These are phyloP conservation scores for Babesia caballi DNA, from an alignment of 169 alveolate genomes.

Conservation along the genomic window DNA sequence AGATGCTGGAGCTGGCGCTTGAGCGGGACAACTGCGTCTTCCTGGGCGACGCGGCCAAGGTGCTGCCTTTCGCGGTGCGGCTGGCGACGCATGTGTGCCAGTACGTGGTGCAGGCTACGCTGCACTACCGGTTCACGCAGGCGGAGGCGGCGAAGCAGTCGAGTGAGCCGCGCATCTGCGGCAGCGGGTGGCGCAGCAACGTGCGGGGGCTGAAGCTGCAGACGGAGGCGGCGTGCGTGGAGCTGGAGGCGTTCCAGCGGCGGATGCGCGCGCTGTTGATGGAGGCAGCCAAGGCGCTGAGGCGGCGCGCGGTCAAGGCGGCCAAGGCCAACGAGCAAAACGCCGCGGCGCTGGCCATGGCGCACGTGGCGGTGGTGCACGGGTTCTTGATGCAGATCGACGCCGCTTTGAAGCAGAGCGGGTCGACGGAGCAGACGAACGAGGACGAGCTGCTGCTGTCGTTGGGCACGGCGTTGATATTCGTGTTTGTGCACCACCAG, in stretches of 20 bases:
- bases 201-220: conserved; percentile 22
- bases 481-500: conserved; percentile 63
- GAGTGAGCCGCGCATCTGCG: conserved; percentile 5
- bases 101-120: conserved; percentile 35
- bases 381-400: conserved; percentile 26
- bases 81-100: conserved; percentile 46
- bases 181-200: conserved; percentile 42
- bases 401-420: not conserved
- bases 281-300: conserved; percentile 49
- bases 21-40: conserved; percentile 52
- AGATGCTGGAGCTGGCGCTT: conserved; percentile 53
- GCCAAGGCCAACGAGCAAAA: conserved; percentile 55
- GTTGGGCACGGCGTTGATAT: conserved; percentile 38
- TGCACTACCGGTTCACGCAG: conserved; percentile 23
- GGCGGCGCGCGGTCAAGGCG: conserved; percentile 51
- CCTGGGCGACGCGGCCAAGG: conserved; percentile 57
- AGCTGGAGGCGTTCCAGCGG: conserved; percentile 40
- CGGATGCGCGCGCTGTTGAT: conserved; percentile 36
- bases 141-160: not conserved
- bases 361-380: conserved; percentile 56
- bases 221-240: conserved; percentile 19
- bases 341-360: conserved; percentile 63
- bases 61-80: conserved; percentile 46
- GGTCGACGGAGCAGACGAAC: not conserved
- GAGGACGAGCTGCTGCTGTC: conserved; percentile 28